These are phyloP conservation scores for Casuarina glauca DNA, from an alignment of 306 rosid genomes.

Conservation along the genomic window DNA sequence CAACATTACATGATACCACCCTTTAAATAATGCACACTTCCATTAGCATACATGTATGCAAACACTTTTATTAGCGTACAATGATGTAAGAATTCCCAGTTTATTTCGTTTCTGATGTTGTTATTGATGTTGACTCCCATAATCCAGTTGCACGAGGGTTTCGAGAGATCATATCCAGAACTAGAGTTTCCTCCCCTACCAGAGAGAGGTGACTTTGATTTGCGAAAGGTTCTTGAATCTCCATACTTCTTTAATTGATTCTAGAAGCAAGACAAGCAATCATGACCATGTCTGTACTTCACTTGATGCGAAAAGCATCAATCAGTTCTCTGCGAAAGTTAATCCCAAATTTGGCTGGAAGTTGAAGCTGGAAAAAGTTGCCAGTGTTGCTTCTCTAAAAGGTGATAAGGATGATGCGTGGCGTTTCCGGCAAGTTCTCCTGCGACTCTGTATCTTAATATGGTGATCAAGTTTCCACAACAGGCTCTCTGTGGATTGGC, in stretches of 20 bases:
- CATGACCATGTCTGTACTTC: slow-evolving; percentile 1
- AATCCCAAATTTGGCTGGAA: slow-evolving; percentile 21
- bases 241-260: slow-evolving; percentile 80
- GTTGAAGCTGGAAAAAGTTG: slow-evolving; percentile 23
- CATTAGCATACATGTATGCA: too few relatives aligned
- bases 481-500: not conserved
- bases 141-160: slow-evolving; percentile 69
- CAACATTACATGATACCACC: not conserved
- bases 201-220: slow-evolving; percentile 70
- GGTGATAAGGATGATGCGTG: slow-evolving; percentile 23
- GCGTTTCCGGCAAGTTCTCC: slow-evolving; percentile 13
- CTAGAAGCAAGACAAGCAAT: slow-evolving; percentile 3
- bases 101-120: slow-evolving; percentile 11
- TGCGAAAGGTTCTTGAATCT: slow-evolving; percentile 66
- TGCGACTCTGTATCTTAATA: slow-evolving; percentile 7
- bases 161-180: slow-evolving; percentile 64
- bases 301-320: slow-evolving; percentile 12
- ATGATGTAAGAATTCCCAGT: not conserved
- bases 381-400: slow-evolving; percentile 22
- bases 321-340: slow-evolving; percentile 23
- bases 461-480: slow-evolving; percentile 4
- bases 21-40: too few relatives aligned
- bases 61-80: too few relatives aligned
- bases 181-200: slow-evolving; percentile 71
- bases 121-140: slow-evolving; percentile 19